A percentile compares a stretch with the other conserved stretches of the same genome.
Evolutionary conservation across 176 grass and related monocot genomes (phyloP).

Genomic region (Phoenix dactylifera): DNA sequence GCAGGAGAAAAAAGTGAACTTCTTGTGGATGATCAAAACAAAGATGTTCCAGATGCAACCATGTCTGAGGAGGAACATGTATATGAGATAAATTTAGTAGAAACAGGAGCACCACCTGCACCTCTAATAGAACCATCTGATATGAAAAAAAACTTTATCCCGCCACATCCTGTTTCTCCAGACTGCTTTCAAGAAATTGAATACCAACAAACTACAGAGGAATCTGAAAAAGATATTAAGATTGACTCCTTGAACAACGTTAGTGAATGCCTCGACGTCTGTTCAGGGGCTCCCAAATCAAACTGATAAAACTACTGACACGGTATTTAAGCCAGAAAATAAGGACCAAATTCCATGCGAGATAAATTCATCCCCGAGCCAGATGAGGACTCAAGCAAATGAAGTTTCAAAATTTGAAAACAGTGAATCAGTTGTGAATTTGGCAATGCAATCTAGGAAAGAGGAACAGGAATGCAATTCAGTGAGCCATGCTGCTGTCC

Average conservation of each 20-base stretch:
- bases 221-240: background rate
- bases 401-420: slow-evolving; percentile 1
- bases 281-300: slow-evolving; percentile 2
- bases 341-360: background rate
- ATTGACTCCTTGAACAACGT: background rate
- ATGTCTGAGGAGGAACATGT: background rate
- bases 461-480: background rate
- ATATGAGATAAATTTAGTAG: slow-evolving; percentile 2
- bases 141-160: background rate
- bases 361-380: background rate
- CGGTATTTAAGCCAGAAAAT: background rate
- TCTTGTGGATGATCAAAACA: background rate
- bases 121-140: background rate
- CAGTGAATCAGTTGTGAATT: background rate
- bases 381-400: background rate
- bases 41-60: background rate
- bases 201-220: background rate
- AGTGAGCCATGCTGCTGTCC: background rate
- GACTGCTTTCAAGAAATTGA: background rate
- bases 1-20: background rate
- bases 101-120: background rate
- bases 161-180: background rate
- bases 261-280: background rate
- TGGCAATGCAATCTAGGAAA: background rate
- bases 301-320: background rate